Evolutionary conservation across 768 basidiomycete genomes (phyloP).

Genomic region (Agaricus blazei): DNA sequence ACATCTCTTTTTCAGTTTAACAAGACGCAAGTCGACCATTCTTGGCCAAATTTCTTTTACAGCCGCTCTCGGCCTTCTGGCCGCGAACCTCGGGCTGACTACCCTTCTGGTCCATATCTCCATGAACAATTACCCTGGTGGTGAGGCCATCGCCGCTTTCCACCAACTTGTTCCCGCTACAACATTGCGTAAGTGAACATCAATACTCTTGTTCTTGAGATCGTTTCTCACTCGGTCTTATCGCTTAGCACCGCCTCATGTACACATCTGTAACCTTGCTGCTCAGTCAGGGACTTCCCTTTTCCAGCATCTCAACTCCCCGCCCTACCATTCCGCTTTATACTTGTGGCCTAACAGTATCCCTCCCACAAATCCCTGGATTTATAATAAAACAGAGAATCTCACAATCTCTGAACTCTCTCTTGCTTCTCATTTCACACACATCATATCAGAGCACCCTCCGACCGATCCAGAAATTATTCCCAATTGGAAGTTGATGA

Average conservation of each 20-base stretch:
- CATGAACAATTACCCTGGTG: conserved; percentile 85
- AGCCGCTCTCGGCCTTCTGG: conserved; percentile 40
- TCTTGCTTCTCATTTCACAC: conserved; percentile 40
- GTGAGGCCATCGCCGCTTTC: conserved; percentile 59
- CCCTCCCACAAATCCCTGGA: conserved; percentile 36
- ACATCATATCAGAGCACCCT: conserved; percentile 53
- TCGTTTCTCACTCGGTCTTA: not conserved
- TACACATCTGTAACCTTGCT: conserved; percentile 82
- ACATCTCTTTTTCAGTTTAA: conserved; percentile 31
- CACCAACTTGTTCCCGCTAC: conserved; percentile 41
- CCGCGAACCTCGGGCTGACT: conserved; percentile 50
- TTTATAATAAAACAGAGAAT: conserved; percentile 81
- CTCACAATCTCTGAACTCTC: conserved; percentile 39
- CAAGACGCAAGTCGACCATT: conserved; percentile 41
- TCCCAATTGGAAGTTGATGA: conserved; percentile 38
- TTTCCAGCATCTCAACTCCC: conserved; percentile 68
- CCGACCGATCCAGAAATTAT: conserved; percentile 19
- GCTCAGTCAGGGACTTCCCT: conserved; percentile 89
- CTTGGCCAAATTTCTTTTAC: conserved; percentile 43
- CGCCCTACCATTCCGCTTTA: conserved; percentile 38
- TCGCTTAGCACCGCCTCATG: conserved; percentile 29
- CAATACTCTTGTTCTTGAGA: not conserved
- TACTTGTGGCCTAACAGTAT: conserved; percentile 7
- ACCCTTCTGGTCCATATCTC: conserved; percentile 53
- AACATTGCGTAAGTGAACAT: conserved; percentile 13